Base-by-base conservation (phyloP, 768 basidiomycete genomes). In the Leccinum longicurvipes region DNA sequence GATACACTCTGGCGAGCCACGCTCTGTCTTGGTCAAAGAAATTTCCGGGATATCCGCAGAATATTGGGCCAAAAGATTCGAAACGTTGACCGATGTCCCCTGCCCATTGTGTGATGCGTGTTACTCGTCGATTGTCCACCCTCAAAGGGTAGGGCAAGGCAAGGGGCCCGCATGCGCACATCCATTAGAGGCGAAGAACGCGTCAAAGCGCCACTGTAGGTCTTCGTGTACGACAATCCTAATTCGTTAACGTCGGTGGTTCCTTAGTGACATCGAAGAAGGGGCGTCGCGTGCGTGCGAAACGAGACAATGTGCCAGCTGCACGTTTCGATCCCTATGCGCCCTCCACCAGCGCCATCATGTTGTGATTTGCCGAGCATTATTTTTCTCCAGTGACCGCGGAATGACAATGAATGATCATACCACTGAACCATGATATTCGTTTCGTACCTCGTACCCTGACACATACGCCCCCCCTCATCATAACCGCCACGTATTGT, bases 271-370 rank as follows among this genome's bases (percentile, higher is more conserved):
- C 34, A n/a, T 42, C 55, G 23, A 54, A 59, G 53, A 27, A 55
- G 7, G 32, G 36, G 5, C 49, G 52, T 31, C 58, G 49, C 25
- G 14, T 23, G 10, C 39, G 25, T 36, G 27, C 27, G 12, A 46
- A 31, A 27, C 45, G 36, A 50, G 36, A 52, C n/a, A 24, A 39
- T 10, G 21, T 24, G 15, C 36, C 36, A 36, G 19, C 15, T 34
- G n/a, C 32, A 31, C 10, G 21, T 12, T 29, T 42, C 36, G 56
- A 55, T 51, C 61, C 60, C 19, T 51, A 23, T 19, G 55, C 60
- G 15, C 55, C 60, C 4, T 62, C 55, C 11, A 61, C 55, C 9
- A 53, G 61, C 46, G 46, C 61, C 4, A 23, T 56, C 31, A 47
- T n/a, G 52, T 50, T 59, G 17, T 62, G 49, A 55, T 25, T 17